phyloP scores from a whole-genome alignment of 129 eudicot species.

The Escallonia herrerae region DNA sequence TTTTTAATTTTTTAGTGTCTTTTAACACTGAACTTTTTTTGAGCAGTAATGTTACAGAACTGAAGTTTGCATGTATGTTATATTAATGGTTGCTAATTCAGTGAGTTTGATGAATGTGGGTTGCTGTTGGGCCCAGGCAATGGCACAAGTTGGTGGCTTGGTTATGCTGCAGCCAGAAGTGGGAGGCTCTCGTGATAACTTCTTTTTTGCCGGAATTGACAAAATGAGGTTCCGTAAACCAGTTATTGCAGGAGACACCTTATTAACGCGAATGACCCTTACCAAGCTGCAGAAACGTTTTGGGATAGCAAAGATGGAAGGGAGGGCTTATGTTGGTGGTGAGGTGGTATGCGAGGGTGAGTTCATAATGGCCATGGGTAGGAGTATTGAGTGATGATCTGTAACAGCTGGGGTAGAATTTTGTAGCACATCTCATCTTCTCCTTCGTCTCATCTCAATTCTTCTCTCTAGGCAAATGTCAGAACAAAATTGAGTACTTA shows the following conservation, averaged over 20 bases:
- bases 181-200: conserved; percentile 81
- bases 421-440: conserved; percentile 15
- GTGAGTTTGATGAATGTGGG: background rate
- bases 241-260: conserved; percentile 91
- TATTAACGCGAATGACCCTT: conserved; percentile 93
- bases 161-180: conserved; percentile 98
- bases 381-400: conserved; percentile 20
- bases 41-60: background rate
- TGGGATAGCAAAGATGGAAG: conserved; percentile 95
- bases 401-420: conserved; percentile 15
- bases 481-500: conserved; percentile 9
- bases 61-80: background rate
- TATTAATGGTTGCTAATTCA: background rate
- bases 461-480: background rate
- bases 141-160: conserved; percentile 99
- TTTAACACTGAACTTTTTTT: background rate
- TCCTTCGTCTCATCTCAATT: background rate
- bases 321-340: conserved; percentile 92
- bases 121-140: conserved; percentile 51
- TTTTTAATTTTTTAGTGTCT: too few relatives aligned
- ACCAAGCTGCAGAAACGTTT: conserved; percentile 87
- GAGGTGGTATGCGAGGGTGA: conserved; percentile 96
- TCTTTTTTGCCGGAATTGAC: conserved; percentile 95
- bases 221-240: conserved; percentile 96
- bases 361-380: conserved; percentile 96